Percentiles rank a stretch among this genome's conserved stretches.
phyloP scores from a whole-genome alignment of 2,329 filamentous ascomycete genomes.

The Aspergillus oerlinghausenensis region DNA sequence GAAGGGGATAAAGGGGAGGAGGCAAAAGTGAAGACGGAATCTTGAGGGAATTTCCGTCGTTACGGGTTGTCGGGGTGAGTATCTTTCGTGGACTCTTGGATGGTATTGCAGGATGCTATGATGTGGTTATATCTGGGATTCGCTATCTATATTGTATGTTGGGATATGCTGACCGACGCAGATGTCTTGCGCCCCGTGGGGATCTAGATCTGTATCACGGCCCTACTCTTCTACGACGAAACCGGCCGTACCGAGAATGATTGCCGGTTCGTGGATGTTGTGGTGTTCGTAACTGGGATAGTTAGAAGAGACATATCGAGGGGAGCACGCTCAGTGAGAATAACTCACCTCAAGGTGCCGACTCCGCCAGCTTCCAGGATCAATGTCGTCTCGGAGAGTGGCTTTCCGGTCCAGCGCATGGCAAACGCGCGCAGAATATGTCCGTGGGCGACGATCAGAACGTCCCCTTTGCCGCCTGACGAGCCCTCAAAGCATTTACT shows the following conservation, averaged over 20 bases:
- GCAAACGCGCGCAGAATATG: slow-evolving; percentile 86
- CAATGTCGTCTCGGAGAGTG: slow-evolving; percentile 69
- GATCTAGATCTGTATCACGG: background rate
- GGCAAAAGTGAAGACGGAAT: slow-evolving; percentile 9
- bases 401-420: slow-evolving; percentile 75
- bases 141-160: background rate
- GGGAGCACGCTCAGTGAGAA: background rate
- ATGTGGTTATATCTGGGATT: background rate
- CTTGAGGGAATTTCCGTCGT: background rate
- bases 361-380: slow-evolving; percentile 86
- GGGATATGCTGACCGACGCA: background rate
- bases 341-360: slow-evolving; percentile 65
- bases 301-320: background rate
- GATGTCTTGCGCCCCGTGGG: background rate
- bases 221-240: slow-evolving; percentile 47
- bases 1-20: slow-evolving; percentile 51
- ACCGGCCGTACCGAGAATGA: slow-evolving; percentile 65
- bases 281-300: slow-evolving; percentile 69
- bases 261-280: slow-evolving; percentile 71
- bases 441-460: slow-evolving; percentile 80
- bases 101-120: background rate
- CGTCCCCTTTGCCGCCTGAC: slow-evolving; percentile 53
- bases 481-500: slow-evolving; percentile 55
- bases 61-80: background rate
- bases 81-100: background rate